Conservation (phyloP, 805 yeast genomes). For the Myxozyma udenii region DNA sequence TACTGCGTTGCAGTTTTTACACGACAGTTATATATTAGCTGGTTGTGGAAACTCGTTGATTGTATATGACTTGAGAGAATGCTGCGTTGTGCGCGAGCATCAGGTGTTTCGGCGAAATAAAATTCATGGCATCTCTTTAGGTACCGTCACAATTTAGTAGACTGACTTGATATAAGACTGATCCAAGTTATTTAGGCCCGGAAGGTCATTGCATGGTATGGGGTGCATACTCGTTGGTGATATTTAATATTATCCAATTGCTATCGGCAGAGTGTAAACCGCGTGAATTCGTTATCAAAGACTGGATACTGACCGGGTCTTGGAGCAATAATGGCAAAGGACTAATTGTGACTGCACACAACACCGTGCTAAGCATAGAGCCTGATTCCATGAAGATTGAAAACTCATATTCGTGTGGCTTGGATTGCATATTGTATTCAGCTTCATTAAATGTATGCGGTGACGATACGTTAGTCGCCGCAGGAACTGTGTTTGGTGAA, state of each 20-base stretch:
- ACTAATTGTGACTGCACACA: conserved; percentile 75
- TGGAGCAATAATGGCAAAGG: conserved; percentile 46
- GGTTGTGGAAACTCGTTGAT: conserved; percentile 73
- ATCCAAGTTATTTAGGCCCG: conserved; percentile 34
- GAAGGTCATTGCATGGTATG: conserved; percentile 40
- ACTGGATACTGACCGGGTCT: conserved; percentile 73
- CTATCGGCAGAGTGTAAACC: conserved; percentile 31
- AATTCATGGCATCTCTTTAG: conserved; percentile 50
- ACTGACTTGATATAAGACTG: conserved; percentile 24
- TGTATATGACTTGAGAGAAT: conserved; percentile 48
- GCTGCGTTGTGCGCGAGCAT: conserved; percentile 41
- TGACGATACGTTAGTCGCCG: conserved; percentile 56
- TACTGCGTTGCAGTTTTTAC: conserved; percentile 53
- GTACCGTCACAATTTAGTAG: background rate
- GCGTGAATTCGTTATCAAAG: conserved; percentile 48
- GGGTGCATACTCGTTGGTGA: conserved; percentile 71
- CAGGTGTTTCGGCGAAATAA: conserved; percentile 67
- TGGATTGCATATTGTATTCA: conserved; percentile 63
- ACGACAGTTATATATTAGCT: conserved; percentile 45
- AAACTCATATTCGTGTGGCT: conserved; percentile 29
- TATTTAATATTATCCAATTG: conserved; percentile 42
- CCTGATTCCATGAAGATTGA: conserved; percentile 18
- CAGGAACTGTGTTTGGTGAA: conserved; percentile 94
- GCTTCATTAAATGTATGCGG: conserved; percentile 60
- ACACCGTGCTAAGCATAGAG: conserved; percentile 51